A percentile compares a stretch with the other conserved stretches of the same genome.
phyloP scores from a whole-genome alignment of 1,284 basidiomycete species.

The Cutaneotrichosporon mucoides region DNA sequence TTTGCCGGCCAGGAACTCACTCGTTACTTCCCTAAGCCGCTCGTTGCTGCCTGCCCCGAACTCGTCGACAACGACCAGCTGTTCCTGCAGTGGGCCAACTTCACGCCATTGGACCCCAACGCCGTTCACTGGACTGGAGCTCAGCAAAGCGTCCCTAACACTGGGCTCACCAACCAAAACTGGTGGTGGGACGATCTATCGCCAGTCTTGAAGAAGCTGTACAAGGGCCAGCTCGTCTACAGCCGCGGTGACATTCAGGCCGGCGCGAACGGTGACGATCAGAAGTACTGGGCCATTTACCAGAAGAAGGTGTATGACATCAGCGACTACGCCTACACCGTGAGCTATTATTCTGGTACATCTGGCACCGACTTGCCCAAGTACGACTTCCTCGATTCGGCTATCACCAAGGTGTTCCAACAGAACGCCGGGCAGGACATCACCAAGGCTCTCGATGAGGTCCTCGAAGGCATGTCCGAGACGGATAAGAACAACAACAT shows the following conservation, averaged over 20 bases:
- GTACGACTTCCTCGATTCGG: conserved; percentile 66
- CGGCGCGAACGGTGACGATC: conserved; percentile 40
- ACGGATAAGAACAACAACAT: conserved; percentile 52
- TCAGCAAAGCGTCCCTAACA: conserved; percentile 51
- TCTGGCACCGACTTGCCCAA: conserved; percentile 39
- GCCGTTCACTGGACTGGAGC: conserved; percentile 73
- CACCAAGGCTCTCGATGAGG: conserved; percentile 60
- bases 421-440: conserved; percentile 81
- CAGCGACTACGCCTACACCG: conserved; percentile 81
- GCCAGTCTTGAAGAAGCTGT: conserved; percentile 69
- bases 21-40: conserved; percentile 79
- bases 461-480: conserved; percentile 57
- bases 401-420: conserved; percentile 69
- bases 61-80: conserved; percentile 61
- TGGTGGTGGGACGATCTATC: conserved; percentile 82
- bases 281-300: conserved; percentile 76
- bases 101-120: conserved; percentile 58
- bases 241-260: conserved; percentile 54
- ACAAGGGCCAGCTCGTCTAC: conserved; percentile 80
- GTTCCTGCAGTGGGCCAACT: conserved; percentile 62
- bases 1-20: conserved; percentile 88
- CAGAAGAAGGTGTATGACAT: conserved; percentile 75
- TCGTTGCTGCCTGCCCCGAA: conserved; percentile 67
- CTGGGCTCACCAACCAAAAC: conserved; percentile 57
- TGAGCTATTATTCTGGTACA: conserved; percentile 54